These are phyloP conservation scores for Daldinia vernicosa DNA, from an alignment of 495 filamentous ascomycete species.

Conservation along the genomic window DNA sequence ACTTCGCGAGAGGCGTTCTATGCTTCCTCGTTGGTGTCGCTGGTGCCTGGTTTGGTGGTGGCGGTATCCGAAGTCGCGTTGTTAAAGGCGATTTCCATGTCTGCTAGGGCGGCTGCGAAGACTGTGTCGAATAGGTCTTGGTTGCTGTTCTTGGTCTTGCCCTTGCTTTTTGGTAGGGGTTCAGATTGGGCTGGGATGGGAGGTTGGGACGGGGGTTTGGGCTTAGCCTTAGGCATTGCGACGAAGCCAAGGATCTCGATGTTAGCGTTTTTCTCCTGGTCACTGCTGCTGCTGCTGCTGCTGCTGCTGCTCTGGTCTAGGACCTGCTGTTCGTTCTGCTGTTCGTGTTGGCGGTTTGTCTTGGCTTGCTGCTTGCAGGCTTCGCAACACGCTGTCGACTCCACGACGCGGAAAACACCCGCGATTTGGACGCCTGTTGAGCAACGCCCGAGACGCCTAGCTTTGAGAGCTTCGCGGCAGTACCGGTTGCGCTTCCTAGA, in stretches of 20 bases:
- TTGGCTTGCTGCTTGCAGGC: not conserved
- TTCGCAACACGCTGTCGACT: not conserved
- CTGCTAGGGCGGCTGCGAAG: not conserved
- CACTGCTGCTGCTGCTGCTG: not conserved
- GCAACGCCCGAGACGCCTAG: conserved; percentile 12
- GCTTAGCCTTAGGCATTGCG: not conserved
- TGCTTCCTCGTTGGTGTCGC: not conserved
- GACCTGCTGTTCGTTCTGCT: not conserved
- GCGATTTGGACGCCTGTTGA: not conserved
- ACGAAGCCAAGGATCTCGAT: not conserved
- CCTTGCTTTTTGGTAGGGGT: not conserved
- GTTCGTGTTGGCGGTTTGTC: not conserved
- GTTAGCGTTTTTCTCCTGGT: not conserved
- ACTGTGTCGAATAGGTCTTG: not conserved
- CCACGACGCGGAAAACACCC: too few relatives aligned
- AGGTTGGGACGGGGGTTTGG: not conserved
- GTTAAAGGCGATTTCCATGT: not conserved
- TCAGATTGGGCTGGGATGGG: not conserved
- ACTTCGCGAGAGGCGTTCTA: not conserved
- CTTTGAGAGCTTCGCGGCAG: conserved; percentile 4
- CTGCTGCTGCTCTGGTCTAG: not conserved
- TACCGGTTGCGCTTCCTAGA: conserved; percentile 13
- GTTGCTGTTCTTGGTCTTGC: not conserved
- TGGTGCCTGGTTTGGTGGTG: not conserved
- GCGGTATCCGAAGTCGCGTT: not conserved